These are phyloP conservation scores for Isabelozyma rhagii DNA, from an alignment of 805 yeast genomes.

Conservation along the genomic window DNA sequence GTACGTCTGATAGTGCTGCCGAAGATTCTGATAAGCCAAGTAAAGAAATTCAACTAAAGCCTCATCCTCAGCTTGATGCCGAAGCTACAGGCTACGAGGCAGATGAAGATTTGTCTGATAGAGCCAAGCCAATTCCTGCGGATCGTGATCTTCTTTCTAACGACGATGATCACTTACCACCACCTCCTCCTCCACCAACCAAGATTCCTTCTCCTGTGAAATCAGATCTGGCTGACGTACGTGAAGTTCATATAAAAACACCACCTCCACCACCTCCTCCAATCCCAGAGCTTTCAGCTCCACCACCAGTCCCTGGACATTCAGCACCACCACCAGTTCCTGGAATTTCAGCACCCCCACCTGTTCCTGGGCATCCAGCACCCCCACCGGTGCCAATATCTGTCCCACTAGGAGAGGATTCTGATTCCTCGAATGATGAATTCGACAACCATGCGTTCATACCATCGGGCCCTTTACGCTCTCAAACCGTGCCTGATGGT, in stretches of 20 bases:
- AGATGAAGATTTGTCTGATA: conserved; percentile 49
- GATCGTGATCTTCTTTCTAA: neutral
- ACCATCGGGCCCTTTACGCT: conserved; percentile 7
- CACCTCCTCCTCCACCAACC: conserved; percentile 6
- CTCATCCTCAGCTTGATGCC: conserved; percentile 10
- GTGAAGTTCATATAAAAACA: conserved; percentile 6
- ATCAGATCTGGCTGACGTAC: neutral
- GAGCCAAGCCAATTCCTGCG: conserved; percentile 7
- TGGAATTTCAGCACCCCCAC: conserved; percentile 12
- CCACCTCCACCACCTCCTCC: conserved; percentile 8
- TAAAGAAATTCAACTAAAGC: conserved; percentile 9
- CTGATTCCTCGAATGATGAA: conserved; percentile 16
- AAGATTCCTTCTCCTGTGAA: neutral
- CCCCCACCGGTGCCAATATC: neutral
- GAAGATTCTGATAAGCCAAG: conserved; percentile 6
- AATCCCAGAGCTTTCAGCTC: conserved; percentile 3
- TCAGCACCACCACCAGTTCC: conserved; percentile 8
- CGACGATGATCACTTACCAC: neutral
- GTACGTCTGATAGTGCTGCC: conserved; percentile 5
- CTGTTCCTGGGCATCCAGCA: conserved; percentile 14
- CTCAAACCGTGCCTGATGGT: conserved; percentile 7
- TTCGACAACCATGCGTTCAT: conserved; percentile 16
- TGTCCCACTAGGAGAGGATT: conserved; percentile 2
- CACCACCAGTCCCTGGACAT: conserved; percentile 8
- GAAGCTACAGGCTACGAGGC: conserved; percentile 66